These are phyloP conservation scores for Schwanniomyces vanrijiae DNA, from an alignment of 805 yeast genomes.

Conservation along the genomic window DNA sequence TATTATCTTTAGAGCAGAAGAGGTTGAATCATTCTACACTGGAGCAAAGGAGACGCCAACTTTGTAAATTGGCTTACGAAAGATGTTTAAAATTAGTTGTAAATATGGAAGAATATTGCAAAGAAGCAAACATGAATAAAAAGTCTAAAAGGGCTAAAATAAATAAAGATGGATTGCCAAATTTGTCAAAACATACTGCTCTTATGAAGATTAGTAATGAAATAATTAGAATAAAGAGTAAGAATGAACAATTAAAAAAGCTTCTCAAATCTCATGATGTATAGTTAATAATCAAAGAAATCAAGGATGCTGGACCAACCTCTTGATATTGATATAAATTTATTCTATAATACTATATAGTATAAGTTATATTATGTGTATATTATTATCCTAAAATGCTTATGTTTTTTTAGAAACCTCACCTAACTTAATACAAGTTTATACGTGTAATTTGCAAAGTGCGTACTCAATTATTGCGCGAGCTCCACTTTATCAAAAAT, in stretches of 20 bases:
- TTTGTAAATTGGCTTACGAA: slow-evolving; percentile 46
- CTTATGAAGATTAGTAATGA: slow-evolving; percentile 40
- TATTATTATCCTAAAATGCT: neutral
- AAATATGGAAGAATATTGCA: slow-evolving; percentile 38
- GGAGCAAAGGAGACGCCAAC: slow-evolving; percentile 44
- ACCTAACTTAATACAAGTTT: no score
- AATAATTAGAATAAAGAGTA: slow-evolving; percentile 30
- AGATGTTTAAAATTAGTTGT: slow-evolving; percentile 41
- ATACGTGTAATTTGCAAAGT: neutral
- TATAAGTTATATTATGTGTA: neutral
- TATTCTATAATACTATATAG: neutral
- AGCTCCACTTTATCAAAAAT: neutral
- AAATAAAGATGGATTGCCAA: slow-evolving; percentile 45
- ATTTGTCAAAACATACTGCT: slow-evolving; percentile 44
- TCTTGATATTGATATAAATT: neutral
- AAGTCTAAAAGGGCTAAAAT: slow-evolving; percentile 38
- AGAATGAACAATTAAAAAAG: slow-evolving; percentile 33
- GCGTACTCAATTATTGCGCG: neutral
- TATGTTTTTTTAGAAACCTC: no score
- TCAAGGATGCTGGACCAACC: neutral
- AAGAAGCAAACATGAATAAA: slow-evolving; percentile 25
- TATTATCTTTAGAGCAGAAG: slow-evolving; percentile 40
- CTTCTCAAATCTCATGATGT: slow-evolving; percentile 13
- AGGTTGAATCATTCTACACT: slow-evolving; percentile 41
- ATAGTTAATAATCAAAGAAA: neutral